Percentiles rank a stretch among this genome's conserved stretches.
Evolutionary conservation across 257 asterid species (phyloP).

Genomic region (Capsicum rhomboideum): DNA sequence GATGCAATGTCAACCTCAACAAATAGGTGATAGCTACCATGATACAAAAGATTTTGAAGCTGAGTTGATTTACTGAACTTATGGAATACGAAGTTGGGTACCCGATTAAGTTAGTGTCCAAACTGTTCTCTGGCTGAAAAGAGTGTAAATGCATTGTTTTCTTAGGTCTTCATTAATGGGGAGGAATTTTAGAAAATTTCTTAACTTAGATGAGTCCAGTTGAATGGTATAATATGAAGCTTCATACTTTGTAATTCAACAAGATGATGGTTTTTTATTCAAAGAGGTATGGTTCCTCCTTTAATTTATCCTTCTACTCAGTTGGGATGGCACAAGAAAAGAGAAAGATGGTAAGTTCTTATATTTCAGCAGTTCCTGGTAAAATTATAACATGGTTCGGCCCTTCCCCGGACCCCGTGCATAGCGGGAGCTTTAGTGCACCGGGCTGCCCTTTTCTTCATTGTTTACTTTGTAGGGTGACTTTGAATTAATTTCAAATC

Average conservation of each 20-base stretch:
- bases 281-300: background rate
- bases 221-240: background rate
- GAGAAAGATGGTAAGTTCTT: background rate
- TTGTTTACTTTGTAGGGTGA: background rate
- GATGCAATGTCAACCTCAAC: conserved; percentile 8
- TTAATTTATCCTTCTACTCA: background rate
- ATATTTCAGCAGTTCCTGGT: background rate
- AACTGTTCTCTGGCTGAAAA: background rate
- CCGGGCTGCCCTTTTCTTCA: no score
- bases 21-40: conserved; percentile 7
- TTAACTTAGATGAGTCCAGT: background rate
- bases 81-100: background rate
- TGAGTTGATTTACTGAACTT: conserved; percentile 1
- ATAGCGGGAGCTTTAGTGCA: no score
- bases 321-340: background rate
- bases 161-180: background rate
- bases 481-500: background rate
- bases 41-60: conserved; percentile 11
- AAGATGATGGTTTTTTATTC: background rate
- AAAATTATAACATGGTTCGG: background rate
- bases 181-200: background rate
- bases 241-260: background rate
- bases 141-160: background rate
- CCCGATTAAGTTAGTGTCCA: background rate
- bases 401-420: no score